A percentile compares a stretch with the other conserved stretches of the same genome.
Evolutionary conservation across 2,329 filamentous ascomycete species (phyloP).

Genomic region (Eutypella sp.): DNA sequence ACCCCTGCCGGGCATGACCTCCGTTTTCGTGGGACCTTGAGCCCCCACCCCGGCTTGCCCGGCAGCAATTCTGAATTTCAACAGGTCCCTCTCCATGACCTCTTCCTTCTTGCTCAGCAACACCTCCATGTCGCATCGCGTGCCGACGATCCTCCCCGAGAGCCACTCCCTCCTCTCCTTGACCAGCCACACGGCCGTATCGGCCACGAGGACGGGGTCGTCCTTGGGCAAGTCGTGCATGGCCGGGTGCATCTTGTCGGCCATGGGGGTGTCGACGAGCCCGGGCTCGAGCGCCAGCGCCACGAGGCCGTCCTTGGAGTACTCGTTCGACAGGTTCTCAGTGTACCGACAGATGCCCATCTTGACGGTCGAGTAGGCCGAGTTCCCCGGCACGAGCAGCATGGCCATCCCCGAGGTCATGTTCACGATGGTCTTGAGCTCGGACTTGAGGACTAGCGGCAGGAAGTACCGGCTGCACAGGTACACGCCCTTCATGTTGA

Average conservation of each 20-base stretch:
- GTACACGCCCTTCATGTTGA: conserved; percentile 24
- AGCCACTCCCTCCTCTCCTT: conserved; percentile 19
- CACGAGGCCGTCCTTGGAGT: conserved; percentile 36
- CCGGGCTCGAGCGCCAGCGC: conserved; percentile 42
- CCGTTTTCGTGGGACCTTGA: no score
- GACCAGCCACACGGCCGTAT: conserved; percentile 18
- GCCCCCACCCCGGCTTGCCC: no score
- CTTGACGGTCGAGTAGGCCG: conserved; percentile 42
- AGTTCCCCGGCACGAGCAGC: conserved; percentile 26
- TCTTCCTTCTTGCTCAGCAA: conserved; percentile 25
- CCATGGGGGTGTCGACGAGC: conserved; percentile 38
- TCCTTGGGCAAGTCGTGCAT: conserved; percentile 22
- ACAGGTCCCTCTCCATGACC: conserved; percentile 22
- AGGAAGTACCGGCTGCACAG: conserved; percentile 21
- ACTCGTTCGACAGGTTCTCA: conserved; percentile 40
- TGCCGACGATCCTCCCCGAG: conserved; percentile 22
- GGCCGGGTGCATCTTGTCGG: conserved; percentile 27
- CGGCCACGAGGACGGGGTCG: conserved; percentile 22
- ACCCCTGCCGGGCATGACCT: no score
- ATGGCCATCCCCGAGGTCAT: conserved; percentile 36
- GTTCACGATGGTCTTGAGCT: conserved; percentile 37
- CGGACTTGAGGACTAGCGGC: conserved; percentile 20
- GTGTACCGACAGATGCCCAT: conserved; percentile 38
- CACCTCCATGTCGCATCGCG: conserved; percentile 28
- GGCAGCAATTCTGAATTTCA: conserved; percentile 24